phyloP scores from a whole-genome alignment of 148 eudicot genomes.

The Hydrangea macrophylla region DNA sequence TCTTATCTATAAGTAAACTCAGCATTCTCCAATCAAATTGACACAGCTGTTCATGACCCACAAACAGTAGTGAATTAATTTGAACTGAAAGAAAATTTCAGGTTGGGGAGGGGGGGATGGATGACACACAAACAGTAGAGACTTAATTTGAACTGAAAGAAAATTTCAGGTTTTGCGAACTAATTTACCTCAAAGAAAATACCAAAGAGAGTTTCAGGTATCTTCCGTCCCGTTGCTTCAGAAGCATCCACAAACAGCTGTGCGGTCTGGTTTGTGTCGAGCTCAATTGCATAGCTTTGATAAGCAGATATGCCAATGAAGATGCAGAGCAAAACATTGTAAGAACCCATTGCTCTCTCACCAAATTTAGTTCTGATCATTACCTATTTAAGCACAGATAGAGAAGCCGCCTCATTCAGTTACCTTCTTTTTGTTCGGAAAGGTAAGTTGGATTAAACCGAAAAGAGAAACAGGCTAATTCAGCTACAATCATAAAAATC shows the following conservation, averaged over 20 bases:
- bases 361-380: slow-evolving; percentile 12
- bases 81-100: background rate
- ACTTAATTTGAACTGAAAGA: background rate
- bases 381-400: background rate
- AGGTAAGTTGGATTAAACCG: background rate
- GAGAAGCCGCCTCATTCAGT: background rate
- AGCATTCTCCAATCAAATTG: background rate
- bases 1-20: too few species aligned
- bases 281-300: slow-evolving; percentile 31
- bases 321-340: slow-evolving; percentile 29
- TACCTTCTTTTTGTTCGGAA: background rate
- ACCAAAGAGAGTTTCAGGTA: slow-evolving; percentile 76
- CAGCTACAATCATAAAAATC: background rate
- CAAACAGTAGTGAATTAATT: background rate
- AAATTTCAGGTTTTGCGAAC: slow-evolving; percentile 3
- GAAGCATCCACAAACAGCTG: slow-evolving; percentile 56
- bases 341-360: slow-evolving; percentile 48
- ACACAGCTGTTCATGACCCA: background rate
- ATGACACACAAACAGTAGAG: slow-evolving; percentile 3
- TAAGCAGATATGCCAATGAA: slow-evolving; percentile 31
- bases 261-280: slow-evolving; percentile 53
- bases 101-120: too few species aligned
- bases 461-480: background rate
- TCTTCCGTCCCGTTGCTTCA: slow-evolving; percentile 31
- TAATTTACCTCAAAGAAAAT: slow-evolving; percentile 73